Conservation (phyloP, 176 grass and related monocot genomes). For the Aechmea fasciata region DNA sequence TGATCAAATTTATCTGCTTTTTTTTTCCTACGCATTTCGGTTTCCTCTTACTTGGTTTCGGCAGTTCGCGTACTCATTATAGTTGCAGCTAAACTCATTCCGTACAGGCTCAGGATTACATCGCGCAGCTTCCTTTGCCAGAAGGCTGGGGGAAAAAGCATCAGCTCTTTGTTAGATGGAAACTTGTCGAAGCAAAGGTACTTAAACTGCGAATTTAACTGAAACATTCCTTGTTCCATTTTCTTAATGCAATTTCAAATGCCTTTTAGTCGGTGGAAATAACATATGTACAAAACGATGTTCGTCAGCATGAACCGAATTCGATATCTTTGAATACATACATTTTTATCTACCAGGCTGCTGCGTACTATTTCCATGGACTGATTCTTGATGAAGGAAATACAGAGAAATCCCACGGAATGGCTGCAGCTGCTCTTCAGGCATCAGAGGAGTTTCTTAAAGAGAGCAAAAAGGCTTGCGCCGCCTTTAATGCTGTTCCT, state of each 20-base stretch:
- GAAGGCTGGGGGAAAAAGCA: slow-evolving; percentile 90
- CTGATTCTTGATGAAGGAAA: slow-evolving; percentile 98
- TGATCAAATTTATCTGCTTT: too few relatives aligned
- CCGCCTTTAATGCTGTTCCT: slow-evolving; percentile 58
- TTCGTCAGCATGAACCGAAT: neutral
- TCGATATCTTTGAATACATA: slow-evolving; percentile 3
- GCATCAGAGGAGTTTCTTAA: slow-evolving; percentile 81
- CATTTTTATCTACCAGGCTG: slow-evolving; percentile 45
- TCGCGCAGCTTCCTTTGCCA: slow-evolving; percentile 44
- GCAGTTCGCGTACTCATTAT: neutral
- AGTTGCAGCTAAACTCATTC: slow-evolving; percentile 1
- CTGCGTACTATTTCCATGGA: slow-evolving; percentile 97
- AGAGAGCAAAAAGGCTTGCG: slow-evolving; percentile 77
- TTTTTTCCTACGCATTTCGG: neutral
- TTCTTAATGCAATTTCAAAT: slow-evolving; percentile 3
- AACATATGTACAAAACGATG: too few relatives aligned
- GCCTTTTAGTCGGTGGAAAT: neutral
- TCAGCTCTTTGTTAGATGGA: slow-evolving; percentile 83
- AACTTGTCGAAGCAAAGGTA: slow-evolving; percentile 92
- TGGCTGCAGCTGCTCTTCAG: slow-evolving; percentile 74
- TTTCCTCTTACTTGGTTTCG: neutral
- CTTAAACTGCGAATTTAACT: slow-evolving; percentile 4
- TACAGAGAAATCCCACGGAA: slow-evolving; percentile 91
- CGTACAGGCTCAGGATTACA: slow-evolving; percentile 59
- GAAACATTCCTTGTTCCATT: neutral